Evolutionary conservation across 2,329 filamentous ascomycete species (phyloP), one percentile per base, ranked within the genome.

Genomic region (Elsinoe ampelina): DNA sequence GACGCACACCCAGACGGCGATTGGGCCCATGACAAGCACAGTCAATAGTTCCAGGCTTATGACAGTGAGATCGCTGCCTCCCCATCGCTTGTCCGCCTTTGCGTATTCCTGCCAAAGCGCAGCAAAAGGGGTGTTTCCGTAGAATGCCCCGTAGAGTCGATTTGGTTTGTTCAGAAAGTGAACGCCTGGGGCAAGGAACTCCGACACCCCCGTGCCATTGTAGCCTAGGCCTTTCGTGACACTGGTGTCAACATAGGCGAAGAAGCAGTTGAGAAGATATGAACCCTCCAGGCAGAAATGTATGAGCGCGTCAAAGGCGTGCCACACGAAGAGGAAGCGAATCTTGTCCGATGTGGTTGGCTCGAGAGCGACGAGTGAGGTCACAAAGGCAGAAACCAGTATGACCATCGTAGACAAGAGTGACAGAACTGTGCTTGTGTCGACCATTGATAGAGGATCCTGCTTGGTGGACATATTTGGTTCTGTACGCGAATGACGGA

Each of bases 221-320:
- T 56, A 36, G 42, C 54, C 54, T 19, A 56, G 42, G 5, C 54
- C 54, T 42, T 57, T 51, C 20, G 57, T 65, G 38, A 70, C 70
- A 6, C 75, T 71, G 38, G 80, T 68, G 17, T 70, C 65, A 48
- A 72, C 71, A 65, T 76, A 83, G 63, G 79, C 79, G 78, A 90
- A 92, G 79, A 97, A 95, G 76, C 89, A 95, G 74, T 95, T 89
- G 78, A 90, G 96, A 20, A 96, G 82, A 72, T 89, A 97, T 66
- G 83, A 86, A 55, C 89, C 91, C 74, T 97, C 92, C 69, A 97
- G 86, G 69, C 89, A 77, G 72, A 95, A 83, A 75, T 98, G 93
- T 66, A 91, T 92, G 42, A 96, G 80, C 32, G 89, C 89, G 71
- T 96, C 91, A 73, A 95, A 95, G 36, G 88, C 80, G 75, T 96